Evolutionary conservation across 805 yeast species (phyloP).

Genomic region (Barnettozyma wickerhamii): DNA sequence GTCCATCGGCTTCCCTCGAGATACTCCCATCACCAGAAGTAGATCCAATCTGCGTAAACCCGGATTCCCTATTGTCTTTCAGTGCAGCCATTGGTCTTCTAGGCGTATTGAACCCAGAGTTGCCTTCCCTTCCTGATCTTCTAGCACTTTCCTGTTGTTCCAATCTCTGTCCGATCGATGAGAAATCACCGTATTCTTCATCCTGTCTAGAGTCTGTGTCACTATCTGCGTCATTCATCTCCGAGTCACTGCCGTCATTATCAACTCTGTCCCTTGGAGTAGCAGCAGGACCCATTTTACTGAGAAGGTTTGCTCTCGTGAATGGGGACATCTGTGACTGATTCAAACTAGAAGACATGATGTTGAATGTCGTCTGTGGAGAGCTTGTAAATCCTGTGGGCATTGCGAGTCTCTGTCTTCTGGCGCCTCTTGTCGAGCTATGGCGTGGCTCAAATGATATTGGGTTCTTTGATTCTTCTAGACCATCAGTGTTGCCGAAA

Average conservation of each 20-base stretch:
- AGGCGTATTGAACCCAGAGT: background rate
- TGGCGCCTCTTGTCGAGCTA: background rate
- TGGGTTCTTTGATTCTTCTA: background rate
- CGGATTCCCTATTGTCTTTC: background rate
- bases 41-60: background rate
- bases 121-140: background rate
- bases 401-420: background rate
- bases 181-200: constrained; percentile 9
- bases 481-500: constrained; percentile 12
- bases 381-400: constrained; percentile 1
- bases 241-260: constrained; percentile 24
- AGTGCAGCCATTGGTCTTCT: background rate
- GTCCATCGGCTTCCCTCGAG: background rate
- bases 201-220: constrained; percentile 19
- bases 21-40: background rate
- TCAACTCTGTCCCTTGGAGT: constrained; percentile 9
- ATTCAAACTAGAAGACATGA: constrained; percentile 6
- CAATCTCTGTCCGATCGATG: constrained; percentile 6
- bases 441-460: background rate
- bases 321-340: constrained; percentile 21
- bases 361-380: constrained; percentile 5
- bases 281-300: constrained; percentile 11
- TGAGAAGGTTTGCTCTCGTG: constrained; percentile 18
- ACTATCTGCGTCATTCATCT: constrained; percentile 25
- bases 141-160: background rate